Evolutionary conservation across 78 protist species (phyloP).

Genomic region (Dictyostelium firmibasis): DNA sequence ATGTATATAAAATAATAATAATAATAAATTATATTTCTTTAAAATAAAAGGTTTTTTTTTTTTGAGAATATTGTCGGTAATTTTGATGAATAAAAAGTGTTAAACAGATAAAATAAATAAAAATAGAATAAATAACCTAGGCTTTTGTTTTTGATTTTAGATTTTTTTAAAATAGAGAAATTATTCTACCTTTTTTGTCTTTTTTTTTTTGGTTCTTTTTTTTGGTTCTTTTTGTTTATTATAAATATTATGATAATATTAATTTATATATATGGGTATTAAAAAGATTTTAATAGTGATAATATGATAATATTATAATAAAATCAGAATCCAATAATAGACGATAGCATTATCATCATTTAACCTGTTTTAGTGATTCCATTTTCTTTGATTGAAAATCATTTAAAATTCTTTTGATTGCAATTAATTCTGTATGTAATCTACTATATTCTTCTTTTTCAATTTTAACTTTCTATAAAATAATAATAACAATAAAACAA

Average conservation of each 20-base stretch:
- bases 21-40: no score
- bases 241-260: neutral
- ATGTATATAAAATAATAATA: no score
- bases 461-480: neutral
- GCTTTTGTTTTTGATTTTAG: neutral
- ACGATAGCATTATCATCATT: neutral
- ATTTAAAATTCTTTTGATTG: slow-evolving; percentile 14
- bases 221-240: neutral
- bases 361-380: neutral
- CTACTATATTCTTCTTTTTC: slow-evolving; percentile 33
- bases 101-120: no score
- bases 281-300: neutral
- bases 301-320: neutral
- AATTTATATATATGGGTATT: neutral
- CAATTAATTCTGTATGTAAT: slow-evolving; percentile 26
- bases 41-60: no score
- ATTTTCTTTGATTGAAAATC: slow-evolving; percentile 10
- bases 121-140: neutral
- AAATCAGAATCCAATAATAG: neutral
- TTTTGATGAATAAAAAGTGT: no score
- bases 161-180: neutral
- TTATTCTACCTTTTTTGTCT: neutral
- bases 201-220: neutral
- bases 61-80: no score
- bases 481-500: neutral